Evolutionary conservation across 441 rosid species (phyloP), one percentile per base, ranked within the genome.

Genomic region (Gossypium trilobum): DNA sequence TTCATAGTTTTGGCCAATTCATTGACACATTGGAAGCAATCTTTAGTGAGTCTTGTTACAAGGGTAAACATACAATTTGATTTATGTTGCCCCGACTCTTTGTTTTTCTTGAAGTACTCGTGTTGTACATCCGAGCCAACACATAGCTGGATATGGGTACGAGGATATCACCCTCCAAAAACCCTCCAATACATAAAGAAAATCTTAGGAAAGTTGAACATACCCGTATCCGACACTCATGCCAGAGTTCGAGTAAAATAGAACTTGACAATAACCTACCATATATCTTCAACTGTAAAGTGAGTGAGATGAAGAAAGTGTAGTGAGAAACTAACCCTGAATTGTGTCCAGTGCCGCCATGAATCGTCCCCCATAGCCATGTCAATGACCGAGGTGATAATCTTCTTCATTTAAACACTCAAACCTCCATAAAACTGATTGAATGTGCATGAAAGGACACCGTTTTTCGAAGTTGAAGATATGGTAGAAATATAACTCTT

Each of bases 371-470:
- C 55, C 25, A 14, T 2, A 22, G 55, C 74, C 69, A 27, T 71
- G 54, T 46, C 7, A 54, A 57, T 0, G 61, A 39, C 72, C 48
- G 29, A 31, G 46, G 36, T 8, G 55, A 5, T 73, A 71, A 73
- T 71, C 52, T 61, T 31, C 11, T 48, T 54, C 71, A 25, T 48
- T 66, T 36, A 71, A 72, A 31, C 44, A 52, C 64, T 71, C 62
- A 59, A 74, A 72, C 79, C 82, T 78, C 58, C 39, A 63, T 23
- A 69, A 36, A 70, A 33, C 50, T 39, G 58, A 8, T 73, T 7
- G 58, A 33, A 22, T 61, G 54, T 73, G 70, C 78, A 73, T 19
- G 71, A 74, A 74, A 39, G 70, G n/a, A 59, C 62, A 46, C 39
- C 1, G 11, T 4, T 44, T 42, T 25, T 52, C 62, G 55, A 39